Percentiles rank a stretch among this genome's conserved stretches.
phyloP scores from a whole-genome alignment of 2,329 filamentous ascomycete species.

The Fusarium virguliforme region DNA sequence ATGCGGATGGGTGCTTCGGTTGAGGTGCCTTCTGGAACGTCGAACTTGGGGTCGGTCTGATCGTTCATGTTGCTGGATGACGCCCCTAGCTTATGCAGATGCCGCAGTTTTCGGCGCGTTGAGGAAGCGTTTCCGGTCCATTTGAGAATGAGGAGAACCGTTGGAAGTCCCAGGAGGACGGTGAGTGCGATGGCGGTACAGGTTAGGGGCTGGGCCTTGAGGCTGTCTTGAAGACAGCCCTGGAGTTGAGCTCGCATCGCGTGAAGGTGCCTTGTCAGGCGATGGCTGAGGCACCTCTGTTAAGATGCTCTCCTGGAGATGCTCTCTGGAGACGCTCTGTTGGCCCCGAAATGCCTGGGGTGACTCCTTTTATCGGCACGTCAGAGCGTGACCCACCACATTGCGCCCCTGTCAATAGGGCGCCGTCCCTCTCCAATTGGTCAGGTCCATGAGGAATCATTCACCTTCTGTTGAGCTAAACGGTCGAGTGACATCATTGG shows the following conservation, averaged over 20 bases:
- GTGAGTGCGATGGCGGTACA: background rate
- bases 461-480: background rate
- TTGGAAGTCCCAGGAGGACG: background rate
- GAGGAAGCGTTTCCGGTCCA: background rate
- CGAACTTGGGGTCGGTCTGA: slow-evolving; percentile 43
- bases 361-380: slow-evolving; percentile 1
- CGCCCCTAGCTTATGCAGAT: slow-evolving; percentile 42
- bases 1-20: slow-evolving; percentile 35
- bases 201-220: background rate
- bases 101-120: slow-evolving; percentile 11
- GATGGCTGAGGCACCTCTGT: too few relatives aligned
- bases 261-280: background rate
- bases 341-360: background rate
- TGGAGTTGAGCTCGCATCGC: background rate
- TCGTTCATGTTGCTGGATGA: slow-evolving; percentile 48
- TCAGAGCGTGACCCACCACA: slow-evolving; percentile 1
- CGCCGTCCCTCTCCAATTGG: background rate
- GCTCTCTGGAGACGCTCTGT: background rate
- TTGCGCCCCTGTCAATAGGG: background rate
- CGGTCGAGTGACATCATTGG: slow-evolving; percentile 4
- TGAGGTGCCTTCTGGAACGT: slow-evolving; percentile 9
- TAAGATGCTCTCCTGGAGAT: background rate
- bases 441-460: slow-evolving; percentile 8
- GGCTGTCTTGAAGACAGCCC: background rate
- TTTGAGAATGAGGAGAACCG: background rate